phyloP scores from a whole-genome alignment of 805 yeast genomes.

The Kluyveromyces dobzhanskii region DNA sequence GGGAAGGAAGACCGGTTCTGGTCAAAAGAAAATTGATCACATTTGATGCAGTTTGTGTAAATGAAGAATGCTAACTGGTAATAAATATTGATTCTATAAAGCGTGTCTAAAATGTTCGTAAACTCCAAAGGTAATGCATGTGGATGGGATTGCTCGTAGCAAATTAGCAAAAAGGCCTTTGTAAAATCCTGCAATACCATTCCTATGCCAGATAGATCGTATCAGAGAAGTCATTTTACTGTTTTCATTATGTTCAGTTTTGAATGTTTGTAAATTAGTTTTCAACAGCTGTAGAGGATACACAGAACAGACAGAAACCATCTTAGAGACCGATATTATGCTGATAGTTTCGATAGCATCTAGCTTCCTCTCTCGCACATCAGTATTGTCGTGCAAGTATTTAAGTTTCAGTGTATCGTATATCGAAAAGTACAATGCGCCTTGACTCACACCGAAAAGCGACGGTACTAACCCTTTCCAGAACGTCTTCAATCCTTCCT shows the following conservation, averaged over 20 bases:
- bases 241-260: conserved; percentile 16
- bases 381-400: conserved; percentile 15
- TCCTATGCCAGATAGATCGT: conserved; percentile 34
- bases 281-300: conserved; percentile 83
- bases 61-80: no score
- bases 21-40: no score
- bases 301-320: conserved; percentile 54
- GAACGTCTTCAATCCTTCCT: conserved; percentile 48
- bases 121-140: conserved; percentile 80
- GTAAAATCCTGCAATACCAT: conserved; percentile 66
- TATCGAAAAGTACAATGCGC: conserved; percentile 77
- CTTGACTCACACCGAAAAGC: conserved; percentile 77
- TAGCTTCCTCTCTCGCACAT: conserved; percentile 23
- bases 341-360: conserved; percentile 50
- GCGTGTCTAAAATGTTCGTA: conserved; percentile 54
- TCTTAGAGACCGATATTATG: conserved; percentile 62
- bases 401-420: conserved; percentile 67
- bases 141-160: conserved; percentile 81
- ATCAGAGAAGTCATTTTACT: conserved; percentile 26
- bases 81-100: background rate
- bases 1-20: no score
- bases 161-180: conserved; percentile 76
- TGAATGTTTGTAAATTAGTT: conserved; percentile 59
- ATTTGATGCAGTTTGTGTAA: no score
- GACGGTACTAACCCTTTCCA: conserved; percentile 74